Evolutionary conservation across 768 basidiomycete species (phyloP).

Genomic region (Amanita muscaria): DNA sequence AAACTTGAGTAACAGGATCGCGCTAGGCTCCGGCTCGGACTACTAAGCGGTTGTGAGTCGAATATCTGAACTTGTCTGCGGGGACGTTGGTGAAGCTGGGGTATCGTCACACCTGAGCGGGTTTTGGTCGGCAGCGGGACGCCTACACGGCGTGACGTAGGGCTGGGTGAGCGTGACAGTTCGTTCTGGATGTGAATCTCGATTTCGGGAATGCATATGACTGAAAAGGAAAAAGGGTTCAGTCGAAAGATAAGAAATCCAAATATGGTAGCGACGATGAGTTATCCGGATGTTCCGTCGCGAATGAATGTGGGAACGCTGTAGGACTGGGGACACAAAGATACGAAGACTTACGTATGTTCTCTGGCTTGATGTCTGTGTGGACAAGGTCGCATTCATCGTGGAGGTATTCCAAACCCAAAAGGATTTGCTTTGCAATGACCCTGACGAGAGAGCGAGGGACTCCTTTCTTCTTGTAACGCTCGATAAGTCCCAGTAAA

Average conservation of each 20-base stretch:
- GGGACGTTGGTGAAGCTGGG: conserved; percentile 38
- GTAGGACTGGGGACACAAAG: conserved; percentile 8
- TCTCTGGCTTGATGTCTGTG: conserved; percentile 93
- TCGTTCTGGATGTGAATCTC: conserved; percentile 66
- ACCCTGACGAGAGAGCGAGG: conserved; percentile 75
- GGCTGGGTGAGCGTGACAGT: conserved; percentile 56
- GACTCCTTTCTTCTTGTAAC: conserved; percentile 78
- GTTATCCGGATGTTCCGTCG: background rate
- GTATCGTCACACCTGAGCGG: conserved; percentile 54
- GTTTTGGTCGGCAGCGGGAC: conserved; percentile 64
- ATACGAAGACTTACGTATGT: conserved; percentile 61
- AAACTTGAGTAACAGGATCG: conserved; percentile 22
- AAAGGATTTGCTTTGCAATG: conserved; percentile 78
- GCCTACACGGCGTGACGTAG: conserved; percentile 73
- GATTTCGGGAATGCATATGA: conserved; percentile 77
- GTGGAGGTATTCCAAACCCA: conserved; percentile 87
- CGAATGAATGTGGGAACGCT: conserved; percentile 8
- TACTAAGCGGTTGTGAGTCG: conserved; percentile 70
- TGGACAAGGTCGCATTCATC: conserved; percentile 90
- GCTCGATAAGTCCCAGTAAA: conserved; percentile 62
- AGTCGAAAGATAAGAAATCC: conserved; percentile 16
- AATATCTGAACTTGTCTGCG: conserved; percentile 74
- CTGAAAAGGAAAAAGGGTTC: conserved; percentile 32
- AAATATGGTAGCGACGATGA: conserved; percentile 14
- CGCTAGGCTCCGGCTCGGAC: conserved; percentile 36